Evolutionary conservation across 306 rosid species (phyloP).

Genomic region (Sicyos baderoa): DNA sequence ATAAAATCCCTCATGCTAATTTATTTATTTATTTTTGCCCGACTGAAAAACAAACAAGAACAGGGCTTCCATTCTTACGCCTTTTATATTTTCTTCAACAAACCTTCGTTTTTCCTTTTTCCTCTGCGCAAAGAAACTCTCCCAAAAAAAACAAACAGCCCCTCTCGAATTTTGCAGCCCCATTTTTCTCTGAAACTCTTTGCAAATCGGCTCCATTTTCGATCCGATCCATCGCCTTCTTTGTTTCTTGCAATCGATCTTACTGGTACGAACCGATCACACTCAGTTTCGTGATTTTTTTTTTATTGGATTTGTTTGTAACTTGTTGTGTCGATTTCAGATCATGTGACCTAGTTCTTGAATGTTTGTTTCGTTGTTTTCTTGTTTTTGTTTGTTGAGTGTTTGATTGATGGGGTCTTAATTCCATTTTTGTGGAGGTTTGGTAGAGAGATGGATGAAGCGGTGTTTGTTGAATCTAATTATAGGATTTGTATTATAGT

Average conservation of each 20-base stretch:
- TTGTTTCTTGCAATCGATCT: conserved; percentile 28
- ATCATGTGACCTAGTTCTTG: conserved; percentile 25
- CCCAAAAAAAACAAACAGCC: conserved; percentile 13
- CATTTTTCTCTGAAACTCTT: conserved; percentile 26
- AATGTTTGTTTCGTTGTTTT: conserved; percentile 9
- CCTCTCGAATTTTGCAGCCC: conserved; percentile 43
- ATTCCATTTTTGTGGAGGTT: not conserved
- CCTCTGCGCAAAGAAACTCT: conserved; percentile 19
- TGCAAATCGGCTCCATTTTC: conserved; percentile 16
- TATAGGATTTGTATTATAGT: not conserved
- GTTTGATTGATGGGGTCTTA: not conserved
- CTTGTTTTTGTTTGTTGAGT: not conserved
- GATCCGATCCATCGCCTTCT: conserved; percentile 34
- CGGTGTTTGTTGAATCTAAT: not conserved
- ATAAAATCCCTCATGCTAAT: too few species aligned
- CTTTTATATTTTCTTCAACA: conserved; percentile 29
- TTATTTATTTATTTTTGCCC: conserved; percentile 6
- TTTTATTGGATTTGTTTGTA: not conserved
- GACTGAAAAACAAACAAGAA: not conserved
- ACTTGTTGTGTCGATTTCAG: conserved; percentile 23
- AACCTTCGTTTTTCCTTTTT: not conserved
- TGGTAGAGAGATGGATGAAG: not conserved
- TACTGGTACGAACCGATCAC: conserved; percentile 43
- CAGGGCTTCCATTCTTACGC: not conserved
- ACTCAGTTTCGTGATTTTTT: conserved; percentile 4